Conservation (phyloP, 2,329 filamentous ascomycete species). For the Verticillium longisporum region DNA sequence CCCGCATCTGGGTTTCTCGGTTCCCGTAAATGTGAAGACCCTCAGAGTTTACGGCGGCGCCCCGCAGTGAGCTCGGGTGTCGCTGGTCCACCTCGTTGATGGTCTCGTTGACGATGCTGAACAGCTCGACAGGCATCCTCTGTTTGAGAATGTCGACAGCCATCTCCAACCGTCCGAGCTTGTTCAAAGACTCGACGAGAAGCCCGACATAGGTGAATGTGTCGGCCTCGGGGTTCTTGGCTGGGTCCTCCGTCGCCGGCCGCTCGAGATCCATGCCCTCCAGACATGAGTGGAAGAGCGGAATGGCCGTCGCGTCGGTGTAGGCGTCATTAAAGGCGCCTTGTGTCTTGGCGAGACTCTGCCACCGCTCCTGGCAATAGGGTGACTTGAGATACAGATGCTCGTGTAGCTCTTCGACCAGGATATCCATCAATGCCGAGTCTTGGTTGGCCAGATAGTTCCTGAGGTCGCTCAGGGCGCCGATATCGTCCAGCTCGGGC, state of each 20-base stretch:
- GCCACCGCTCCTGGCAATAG: slow-evolving; percentile 96
- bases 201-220: slow-evolving; percentile 91
- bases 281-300: slow-evolving; percentile 53
- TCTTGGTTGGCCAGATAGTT: slow-evolving; percentile 92
- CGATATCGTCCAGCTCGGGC: slow-evolving; percentile 86
- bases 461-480: slow-evolving; percentile 77
- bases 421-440: slow-evolving; percentile 81
- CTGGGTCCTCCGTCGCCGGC: slow-evolving; percentile 73
- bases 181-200: slow-evolving; percentile 83
- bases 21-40: slow-evolving; percentile 58
- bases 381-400: slow-evolving; percentile 97
- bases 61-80: slow-evolving; percentile 74
- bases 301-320: slow-evolving; percentile 34
- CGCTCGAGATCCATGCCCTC: slow-evolving; percentile 55
- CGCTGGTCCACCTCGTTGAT: slow-evolving; percentile 90
- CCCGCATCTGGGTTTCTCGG: slow-evolving; percentile 68
- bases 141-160: slow-evolving; percentile 90
- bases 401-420: slow-evolving; percentile 95
- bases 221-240: slow-evolving; percentile 89
- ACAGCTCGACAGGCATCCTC: slow-evolving; percentile 86
- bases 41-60: slow-evolving; percentile 43
- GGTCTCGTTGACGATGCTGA: slow-evolving; percentile 88
- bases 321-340: slow-evolving; percentile 43
- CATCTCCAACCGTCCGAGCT: slow-evolving; percentile 75
- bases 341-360: slow-evolving; percentile 66